A percentile compares a stretch with the other conserved stretches of the same genome.
Evolutionary conservation across 345 rosid species (phyloP).

Genomic region (Isatis tinctoria): DNA sequence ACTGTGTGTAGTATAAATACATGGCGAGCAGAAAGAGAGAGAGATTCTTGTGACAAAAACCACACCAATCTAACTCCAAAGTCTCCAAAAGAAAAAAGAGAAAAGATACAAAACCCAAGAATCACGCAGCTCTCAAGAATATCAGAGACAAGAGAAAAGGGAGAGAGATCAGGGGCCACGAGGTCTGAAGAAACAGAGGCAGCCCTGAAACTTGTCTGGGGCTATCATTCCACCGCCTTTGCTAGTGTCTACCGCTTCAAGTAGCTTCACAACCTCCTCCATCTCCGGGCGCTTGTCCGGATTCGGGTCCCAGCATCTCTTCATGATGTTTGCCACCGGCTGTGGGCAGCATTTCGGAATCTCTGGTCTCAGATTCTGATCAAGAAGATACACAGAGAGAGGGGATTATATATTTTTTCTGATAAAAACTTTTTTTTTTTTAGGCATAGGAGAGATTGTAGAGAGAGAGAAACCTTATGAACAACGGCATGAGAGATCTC

Average conservation of each 20-base stretch:
- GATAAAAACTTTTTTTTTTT: not conserved
- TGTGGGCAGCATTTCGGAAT: slow-evolving; percentile 77
- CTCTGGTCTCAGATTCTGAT: slow-evolving; percentile 69
- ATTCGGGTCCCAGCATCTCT: slow-evolving; percentile 77
- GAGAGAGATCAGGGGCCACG: slow-evolving; percentile 57
- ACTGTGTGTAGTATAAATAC: slow-evolving; percentile 17
- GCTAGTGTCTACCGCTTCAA: slow-evolving; percentile 71
- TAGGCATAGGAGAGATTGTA: not conserved
- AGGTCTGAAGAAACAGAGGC: slow-evolving; percentile 54
- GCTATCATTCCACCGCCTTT: slow-evolving; percentile 95
- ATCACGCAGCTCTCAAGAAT: slow-evolving; percentile 20
- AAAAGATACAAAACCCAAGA: slow-evolving; percentile 11
- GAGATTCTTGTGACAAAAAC: not conserved
- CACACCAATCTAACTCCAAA: slow-evolving; percentile 20
- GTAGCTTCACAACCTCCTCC: slow-evolving; percentile 67
- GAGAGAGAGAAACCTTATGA: slow-evolving; percentile 43
- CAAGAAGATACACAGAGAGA: not conserved
- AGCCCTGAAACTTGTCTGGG: slow-evolving; percentile 59
- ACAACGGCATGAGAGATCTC: slow-evolving; percentile 78
- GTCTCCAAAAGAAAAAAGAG: not conserved
- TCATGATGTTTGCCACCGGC: slow-evolving; percentile 59
- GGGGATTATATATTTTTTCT: not conserved
- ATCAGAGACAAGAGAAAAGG: not conserved
- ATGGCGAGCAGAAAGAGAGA: not conserved
- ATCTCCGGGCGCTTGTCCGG: slow-evolving; percentile 71